Evolutionary conservation across 1,284 basidiomycete species (phyloP).

Genomic region (Pseudozyma sp.): DNA sequence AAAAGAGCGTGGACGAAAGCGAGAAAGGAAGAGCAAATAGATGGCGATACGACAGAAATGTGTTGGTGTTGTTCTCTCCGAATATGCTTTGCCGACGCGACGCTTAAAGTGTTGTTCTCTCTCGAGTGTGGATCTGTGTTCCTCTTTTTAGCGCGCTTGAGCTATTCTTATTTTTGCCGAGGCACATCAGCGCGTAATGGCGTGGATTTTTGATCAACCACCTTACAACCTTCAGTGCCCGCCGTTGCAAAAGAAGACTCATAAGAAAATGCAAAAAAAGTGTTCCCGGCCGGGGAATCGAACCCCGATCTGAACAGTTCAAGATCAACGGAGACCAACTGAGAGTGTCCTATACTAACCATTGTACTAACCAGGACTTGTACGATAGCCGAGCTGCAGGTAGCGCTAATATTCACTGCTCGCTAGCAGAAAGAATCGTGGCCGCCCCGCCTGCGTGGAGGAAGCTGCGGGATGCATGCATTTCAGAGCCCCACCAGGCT

Average conservation of each 20-base stretch:
- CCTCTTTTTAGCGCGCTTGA: not conserved
- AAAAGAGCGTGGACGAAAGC: not conserved
- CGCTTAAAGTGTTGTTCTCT: not conserved
- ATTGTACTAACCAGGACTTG: not conserved
- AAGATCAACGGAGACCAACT: not conserved
- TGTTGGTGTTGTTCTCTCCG: not conserved
- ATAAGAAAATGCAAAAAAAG: not conserved
- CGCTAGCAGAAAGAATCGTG: too few relatives aligned
- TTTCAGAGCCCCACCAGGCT: conserved; percentile 15
- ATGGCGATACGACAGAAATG: not conserved
- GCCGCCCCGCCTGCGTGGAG: not conserved
- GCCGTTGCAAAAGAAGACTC: too few relatives aligned
- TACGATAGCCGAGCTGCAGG: too few relatives aligned
- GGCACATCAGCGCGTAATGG: not conserved
- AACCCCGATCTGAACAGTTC: conserved; percentile 53
- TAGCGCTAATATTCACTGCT: too few relatives aligned
- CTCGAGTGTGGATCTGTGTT: not conserved
- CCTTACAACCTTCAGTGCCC: too few relatives aligned
- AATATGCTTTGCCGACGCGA: not conserved
- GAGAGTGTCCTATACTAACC: conserved; percentile 4
- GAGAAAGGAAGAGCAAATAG: not conserved
- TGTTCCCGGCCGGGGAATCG: conserved; percentile 53
- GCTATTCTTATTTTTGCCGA: not conserved
- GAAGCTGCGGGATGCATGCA: not conserved
- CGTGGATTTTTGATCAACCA: not conserved